A percentile compares a stretch with the other conserved stretches of the same genome.
Evolutionary conservation across 805 yeast genomes (phyloP).

Genomic region (Kodamaea jinghongensis): DNA sequence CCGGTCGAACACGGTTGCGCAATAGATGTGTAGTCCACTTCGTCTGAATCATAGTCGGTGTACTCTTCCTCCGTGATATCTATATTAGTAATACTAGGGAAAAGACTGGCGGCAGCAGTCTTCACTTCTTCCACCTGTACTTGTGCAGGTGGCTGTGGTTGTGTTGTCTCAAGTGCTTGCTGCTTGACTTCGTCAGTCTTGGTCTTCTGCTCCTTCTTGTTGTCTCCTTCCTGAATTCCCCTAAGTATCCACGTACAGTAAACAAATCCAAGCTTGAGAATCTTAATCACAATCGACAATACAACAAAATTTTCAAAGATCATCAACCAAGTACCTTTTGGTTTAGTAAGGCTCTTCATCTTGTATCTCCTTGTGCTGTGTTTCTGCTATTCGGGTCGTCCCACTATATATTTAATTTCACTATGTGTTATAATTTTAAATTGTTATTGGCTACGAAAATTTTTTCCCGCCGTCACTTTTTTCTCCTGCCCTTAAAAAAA

Average conservation of each 20-base stretch:
- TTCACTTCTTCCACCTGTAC: not conserved
- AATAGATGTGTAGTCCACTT: constrained; percentile 3
- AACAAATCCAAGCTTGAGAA: constrained; percentile 10
- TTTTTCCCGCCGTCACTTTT: too few relatives aligned
- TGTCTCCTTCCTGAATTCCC: not conserved
- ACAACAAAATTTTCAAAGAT: constrained; percentile 10
- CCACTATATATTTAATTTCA: too few relatives aligned
- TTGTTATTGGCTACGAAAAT: too few relatives aligned
- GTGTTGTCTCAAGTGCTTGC: not conserved
- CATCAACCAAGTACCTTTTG: constrained; percentile 4
- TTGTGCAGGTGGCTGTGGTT: too few relatives aligned
- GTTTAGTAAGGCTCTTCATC: not conserved
- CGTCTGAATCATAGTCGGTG: constrained; percentile 6
- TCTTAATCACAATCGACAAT: constrained; percentile 8
- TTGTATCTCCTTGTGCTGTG: too few relatives aligned
- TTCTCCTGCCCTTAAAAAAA: too few relatives aligned
- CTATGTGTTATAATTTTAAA: too few relatives aligned
- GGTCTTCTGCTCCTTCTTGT: not conserved
- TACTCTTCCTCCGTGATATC: constrained; percentile 1
- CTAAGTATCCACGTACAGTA: constrained; percentile 6
- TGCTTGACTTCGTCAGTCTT: not conserved
- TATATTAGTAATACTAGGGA: constrained; percentile 12
- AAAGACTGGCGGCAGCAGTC: constrained; percentile 4
- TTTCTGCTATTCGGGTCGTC: too few relatives aligned
- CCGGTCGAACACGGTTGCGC: constrained; percentile 50